These are phyloP conservation scores for Immersiporthe knoxdaviesiana DNA, from an alignment of 2,329 filamentous ascomycete genomes.

Conservation along the genomic window DNA sequence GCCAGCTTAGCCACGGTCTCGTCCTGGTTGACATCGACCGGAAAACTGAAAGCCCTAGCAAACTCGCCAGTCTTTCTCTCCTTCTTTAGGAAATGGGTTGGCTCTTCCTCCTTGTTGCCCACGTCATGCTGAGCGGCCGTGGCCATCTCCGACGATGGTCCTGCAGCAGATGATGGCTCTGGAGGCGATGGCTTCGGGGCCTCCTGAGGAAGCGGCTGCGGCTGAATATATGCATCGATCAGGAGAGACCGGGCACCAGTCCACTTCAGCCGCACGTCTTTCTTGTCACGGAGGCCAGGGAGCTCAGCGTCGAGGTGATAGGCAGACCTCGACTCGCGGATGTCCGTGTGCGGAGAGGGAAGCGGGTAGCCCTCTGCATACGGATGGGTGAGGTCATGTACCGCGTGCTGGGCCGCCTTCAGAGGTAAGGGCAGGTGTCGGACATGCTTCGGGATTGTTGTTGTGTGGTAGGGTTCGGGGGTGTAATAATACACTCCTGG, in stretches of 20 bases:
- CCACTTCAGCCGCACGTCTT: slow-evolving; percentile 11
- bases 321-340: slow-evolving; percentile 5
- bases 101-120: not conserved
- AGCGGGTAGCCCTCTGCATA: slow-evolving; percentile 6
- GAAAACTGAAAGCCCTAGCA: slow-evolving; percentile 7
- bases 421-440: not conserved
- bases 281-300: slow-evolving; percentile 9
- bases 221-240: slow-evolving; percentile 4
- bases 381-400: slow-evolving; percentile 11
- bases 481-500: slow-evolving; percentile 11
- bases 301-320: slow-evolving; percentile 15
- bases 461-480: slow-evolving; percentile 14
- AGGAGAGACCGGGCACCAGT: slow-evolving; percentile 9
- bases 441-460: slow-evolving; percentile 5
- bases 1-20: slow-evolving; percentile 13
- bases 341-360: slow-evolving; percentile 8
- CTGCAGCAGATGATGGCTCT: not conserved
- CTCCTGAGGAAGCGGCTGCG: slow-evolving; percentile 5
- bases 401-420: slow-evolving; percentile 12
- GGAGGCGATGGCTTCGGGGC: not conserved
- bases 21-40: slow-evolving; percentile 12
- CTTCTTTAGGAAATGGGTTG: slow-evolving; percentile 5
- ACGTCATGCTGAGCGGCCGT: not conserved
- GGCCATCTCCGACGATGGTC: not conserved
- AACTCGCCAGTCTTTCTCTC: slow-evolving; percentile 16